These are phyloP conservation scores for Oryza longistaminata DNA, from an alignment of 176 grass and related monocot species.

Conservation along the genomic window DNA sequence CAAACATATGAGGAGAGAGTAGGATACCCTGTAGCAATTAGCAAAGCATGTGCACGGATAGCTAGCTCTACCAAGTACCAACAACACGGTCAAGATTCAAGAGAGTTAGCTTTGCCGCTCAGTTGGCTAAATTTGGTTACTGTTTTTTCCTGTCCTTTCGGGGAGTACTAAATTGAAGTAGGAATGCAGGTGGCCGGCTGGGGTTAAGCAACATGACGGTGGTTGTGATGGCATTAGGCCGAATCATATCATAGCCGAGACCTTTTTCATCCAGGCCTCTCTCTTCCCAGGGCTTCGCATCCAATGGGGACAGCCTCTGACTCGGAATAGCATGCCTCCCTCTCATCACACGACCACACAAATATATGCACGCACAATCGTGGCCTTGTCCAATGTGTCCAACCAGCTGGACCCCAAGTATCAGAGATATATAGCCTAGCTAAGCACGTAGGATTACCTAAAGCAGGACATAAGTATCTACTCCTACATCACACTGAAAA, in stretches of 20 bases:
- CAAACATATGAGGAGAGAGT: conserved; percentile 31
- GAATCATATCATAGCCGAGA: conserved; percentile 27
- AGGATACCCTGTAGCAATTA: not conserved
- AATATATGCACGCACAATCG: not conserved
- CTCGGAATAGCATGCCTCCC: conserved; percentile 27
- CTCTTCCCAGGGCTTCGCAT: conserved; percentile 15
- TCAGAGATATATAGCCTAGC: not conserved
- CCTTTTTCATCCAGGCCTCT: not conserved
- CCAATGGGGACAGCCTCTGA: conserved; percentile 45
- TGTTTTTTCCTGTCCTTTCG: not conserved
- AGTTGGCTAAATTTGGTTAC: not conserved
- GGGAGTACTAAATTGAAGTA: conserved; percentile 12
- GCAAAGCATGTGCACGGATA: not conserved
- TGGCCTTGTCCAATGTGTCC: not conserved
- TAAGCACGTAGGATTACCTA: conserved; percentile 17
- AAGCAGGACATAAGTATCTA: conserved; percentile 25
- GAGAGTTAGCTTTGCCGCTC: not conserved
- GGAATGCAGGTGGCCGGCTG: not conserved
- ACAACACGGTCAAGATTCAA: not conserved
- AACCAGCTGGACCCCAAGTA: not conserved
- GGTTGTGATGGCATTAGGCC: not conserved
- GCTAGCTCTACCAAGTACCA: too few species aligned
- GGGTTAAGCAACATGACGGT: not conserved
- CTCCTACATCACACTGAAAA: not conserved
- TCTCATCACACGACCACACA: not conserved